Conservation (phyloP, 345 rosid species). For the Carallia pectinifolia region DNA sequence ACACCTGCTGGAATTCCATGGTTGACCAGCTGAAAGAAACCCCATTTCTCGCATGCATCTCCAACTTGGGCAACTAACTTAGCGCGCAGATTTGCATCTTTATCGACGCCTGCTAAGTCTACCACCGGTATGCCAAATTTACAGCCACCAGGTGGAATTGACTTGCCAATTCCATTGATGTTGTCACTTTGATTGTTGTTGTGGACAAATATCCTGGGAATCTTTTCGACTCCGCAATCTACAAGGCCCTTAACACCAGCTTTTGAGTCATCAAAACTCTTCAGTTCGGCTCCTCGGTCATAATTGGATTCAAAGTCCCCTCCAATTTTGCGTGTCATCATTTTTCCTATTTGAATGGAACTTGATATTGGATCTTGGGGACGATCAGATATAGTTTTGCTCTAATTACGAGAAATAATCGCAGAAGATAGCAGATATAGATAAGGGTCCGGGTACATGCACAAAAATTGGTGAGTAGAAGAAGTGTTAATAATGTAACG, state of each 20-base stretch:
- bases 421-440: too few relatives aligned
- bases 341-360: too few relatives aligned
- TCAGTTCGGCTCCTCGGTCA: background rate
- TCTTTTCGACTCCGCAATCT: conserved; percentile 7
- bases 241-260: conserved; percentile 18
- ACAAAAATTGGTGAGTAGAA: too few relatives aligned
- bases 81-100: background rate
- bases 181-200: background rate
- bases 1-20: conserved; percentile 19
- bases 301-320: background rate
- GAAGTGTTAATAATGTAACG: too few relatives aligned
- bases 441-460: too few relatives aligned
- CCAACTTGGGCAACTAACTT: background rate
- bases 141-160: background rate
- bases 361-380: too few relatives aligned
- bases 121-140: background rate
- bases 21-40: conserved; percentile 15
- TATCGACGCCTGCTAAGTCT: background rate
- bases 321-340: background rate
- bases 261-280: conserved; percentile 19
- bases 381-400: too few relatives aligned
- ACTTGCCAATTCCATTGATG: background rate
- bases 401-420: too few relatives aligned
- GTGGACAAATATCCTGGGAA: conserved; percentile 9
- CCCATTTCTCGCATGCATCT: conserved; percentile 15